Conservation (phyloP, 805 yeast species). For the Candida maltosa region DNA sequence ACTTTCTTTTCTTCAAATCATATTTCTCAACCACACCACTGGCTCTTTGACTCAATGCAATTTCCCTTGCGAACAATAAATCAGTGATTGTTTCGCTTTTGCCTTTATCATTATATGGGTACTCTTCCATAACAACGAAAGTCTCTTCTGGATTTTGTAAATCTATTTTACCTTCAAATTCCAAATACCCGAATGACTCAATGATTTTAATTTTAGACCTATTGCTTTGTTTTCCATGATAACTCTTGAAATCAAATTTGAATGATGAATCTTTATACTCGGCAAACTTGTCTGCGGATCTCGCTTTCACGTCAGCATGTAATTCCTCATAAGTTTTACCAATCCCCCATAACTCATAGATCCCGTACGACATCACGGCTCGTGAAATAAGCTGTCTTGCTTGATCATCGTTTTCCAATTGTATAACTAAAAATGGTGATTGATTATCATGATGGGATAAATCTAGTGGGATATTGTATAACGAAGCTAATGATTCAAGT, state of each 20-base stretch:
- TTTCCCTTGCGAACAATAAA: slow-evolving; percentile 74
- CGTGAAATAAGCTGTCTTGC: slow-evolving; percentile 65
- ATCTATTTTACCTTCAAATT: slow-evolving; percentile 70
- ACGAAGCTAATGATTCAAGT: slow-evolving; percentile 75
- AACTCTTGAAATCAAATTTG: slow-evolving; percentile 80
- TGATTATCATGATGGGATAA: slow-evolving; percentile 53
- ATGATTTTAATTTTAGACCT: slow-evolving; percentile 57
- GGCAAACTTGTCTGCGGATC: slow-evolving; percentile 29
- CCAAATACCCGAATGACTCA: slow-evolving; percentile 68
- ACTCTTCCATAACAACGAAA: slow-evolving; percentile 76
- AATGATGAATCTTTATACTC: slow-evolving; percentile 50
- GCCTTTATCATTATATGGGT: slow-evolving; percentile 45
- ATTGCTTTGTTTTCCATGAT: slow-evolving; percentile 47
- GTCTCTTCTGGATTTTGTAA: slow-evolving; percentile 73
- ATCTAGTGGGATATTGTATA: slow-evolving; percentile 56
- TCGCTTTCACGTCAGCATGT: slow-evolving; percentile 47
- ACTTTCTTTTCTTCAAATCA: slow-evolving; percentile 77
- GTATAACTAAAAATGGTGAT: slow-evolving; percentile 69
- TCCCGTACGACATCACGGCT: slow-evolving; percentile 66
- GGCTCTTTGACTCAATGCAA: slow-evolving; percentile 60
- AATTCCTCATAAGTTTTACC: slow-evolving; percentile 55
- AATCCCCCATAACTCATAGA: slow-evolving; percentile 83
- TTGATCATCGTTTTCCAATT: slow-evolving; percentile 60
- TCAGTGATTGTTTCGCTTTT: slow-evolving; percentile 49
- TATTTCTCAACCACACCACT: slow-evolving; percentile 68